These are phyloP conservation scores for Arthrobotrys sphaeroides DNA, from an alignment of 2,329 filamentous ascomycete genomes.

Conservation along the genomic window DNA sequence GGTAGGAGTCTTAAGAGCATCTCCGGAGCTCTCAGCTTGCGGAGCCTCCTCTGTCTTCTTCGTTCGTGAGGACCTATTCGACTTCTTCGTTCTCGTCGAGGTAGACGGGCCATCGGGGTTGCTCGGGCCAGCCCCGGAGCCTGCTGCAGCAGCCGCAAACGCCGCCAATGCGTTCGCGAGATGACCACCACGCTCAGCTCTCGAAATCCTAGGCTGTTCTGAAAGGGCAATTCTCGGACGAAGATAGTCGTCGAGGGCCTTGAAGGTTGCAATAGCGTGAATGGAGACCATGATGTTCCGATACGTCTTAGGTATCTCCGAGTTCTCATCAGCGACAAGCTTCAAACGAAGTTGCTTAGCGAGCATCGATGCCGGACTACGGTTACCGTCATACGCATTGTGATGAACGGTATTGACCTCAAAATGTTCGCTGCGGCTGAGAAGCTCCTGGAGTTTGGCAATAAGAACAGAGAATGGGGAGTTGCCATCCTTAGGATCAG, in stretches of 20 bases:
- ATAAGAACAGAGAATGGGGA: conserved; percentile 88
- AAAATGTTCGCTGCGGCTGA: conserved; percentile 97
- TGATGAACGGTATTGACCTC: conserved; percentile 96
- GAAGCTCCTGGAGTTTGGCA: conserved; percentile 91
- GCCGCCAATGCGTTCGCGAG: conserved; percentile 76
- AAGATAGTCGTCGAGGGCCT: conserved; percentile 93
- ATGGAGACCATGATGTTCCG: conserved; percentile 98
- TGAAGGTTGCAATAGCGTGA: conserved; percentile 97
- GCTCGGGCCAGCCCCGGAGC: conserved; percentile 2
- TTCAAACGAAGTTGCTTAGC: conserved; percentile 93
- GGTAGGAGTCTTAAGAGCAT: conserved; percentile 55
- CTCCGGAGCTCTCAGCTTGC: conserved; percentile 50
- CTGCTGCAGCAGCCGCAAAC: conserved; percentile 75
- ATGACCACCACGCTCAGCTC: conserved; percentile 66
- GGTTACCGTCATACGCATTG: conserved; percentile 86
- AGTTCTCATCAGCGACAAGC: conserved; percentile 86
- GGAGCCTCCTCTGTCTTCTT: conserved; percentile 38
- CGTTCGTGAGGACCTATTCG: conserved; percentile 33
- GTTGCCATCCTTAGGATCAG: conserved; percentile 63
- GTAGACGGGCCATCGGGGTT: conserved; percentile 58
- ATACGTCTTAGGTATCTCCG: conserved; percentile 86
- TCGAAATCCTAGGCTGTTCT: conserved; percentile 55
- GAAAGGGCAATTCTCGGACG: conserved; percentile 85
- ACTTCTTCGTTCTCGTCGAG: conserved; percentile 36
- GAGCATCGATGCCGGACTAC: conserved; percentile 92